Conservation (phyloP, 768 basidiomycete genomes). For the Boletus edulis region DNA sequence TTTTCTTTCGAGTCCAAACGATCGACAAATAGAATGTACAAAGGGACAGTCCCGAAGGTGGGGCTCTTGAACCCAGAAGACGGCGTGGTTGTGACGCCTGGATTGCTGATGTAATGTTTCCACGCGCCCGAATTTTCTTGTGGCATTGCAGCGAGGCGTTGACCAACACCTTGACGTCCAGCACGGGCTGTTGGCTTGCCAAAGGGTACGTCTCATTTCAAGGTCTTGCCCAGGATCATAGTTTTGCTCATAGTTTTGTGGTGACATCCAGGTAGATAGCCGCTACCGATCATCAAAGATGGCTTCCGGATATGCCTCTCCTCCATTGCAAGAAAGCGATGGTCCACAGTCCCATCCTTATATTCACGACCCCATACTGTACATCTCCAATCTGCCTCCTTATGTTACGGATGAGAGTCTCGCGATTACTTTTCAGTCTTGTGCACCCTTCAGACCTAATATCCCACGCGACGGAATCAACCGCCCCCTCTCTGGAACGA, state of each 20-base stretch:
- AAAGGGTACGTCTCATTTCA: slow-evolving; percentile 18
- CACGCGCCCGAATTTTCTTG: slow-evolving; percentile 33
- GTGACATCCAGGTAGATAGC: slow-evolving; percentile 18
- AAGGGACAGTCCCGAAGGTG: no score
- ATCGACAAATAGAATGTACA: no score
- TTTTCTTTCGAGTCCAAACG: no score
- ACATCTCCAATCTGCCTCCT: slow-evolving; percentile 75
- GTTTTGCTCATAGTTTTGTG: not conserved
- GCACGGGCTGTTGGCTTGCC: slow-evolving; percentile 31
- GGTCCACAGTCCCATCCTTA: slow-evolving; percentile 64
- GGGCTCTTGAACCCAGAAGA: no score
- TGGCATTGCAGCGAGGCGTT: slow-evolving; percentile 19
- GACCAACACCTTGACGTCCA: slow-evolving; percentile 31
- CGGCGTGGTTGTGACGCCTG: no score
- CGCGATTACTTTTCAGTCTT: slow-evolving; percentile 67
- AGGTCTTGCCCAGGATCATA: not conserved
- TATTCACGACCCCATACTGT: slow-evolving; percentile 78
- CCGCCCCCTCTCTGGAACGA: slow-evolving; percentile 61
- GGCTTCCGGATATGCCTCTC: slow-evolving; percentile 36
- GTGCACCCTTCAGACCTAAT: slow-evolving; percentile 80
- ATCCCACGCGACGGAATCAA: slow-evolving; percentile 59
- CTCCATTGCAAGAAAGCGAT: slow-evolving; percentile 30
- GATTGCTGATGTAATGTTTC: slow-evolving; percentile 33
- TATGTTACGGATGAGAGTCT: slow-evolving; percentile 76
- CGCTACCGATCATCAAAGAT: slow-evolving; percentile 32